Percentiles rank a stretch among this genome's conserved stretches.
These are phyloP conservation scores for Podaxis carcinomalis DNA, from an alignment of 768 basidiomycete species.

Conservation along the genomic window DNA sequence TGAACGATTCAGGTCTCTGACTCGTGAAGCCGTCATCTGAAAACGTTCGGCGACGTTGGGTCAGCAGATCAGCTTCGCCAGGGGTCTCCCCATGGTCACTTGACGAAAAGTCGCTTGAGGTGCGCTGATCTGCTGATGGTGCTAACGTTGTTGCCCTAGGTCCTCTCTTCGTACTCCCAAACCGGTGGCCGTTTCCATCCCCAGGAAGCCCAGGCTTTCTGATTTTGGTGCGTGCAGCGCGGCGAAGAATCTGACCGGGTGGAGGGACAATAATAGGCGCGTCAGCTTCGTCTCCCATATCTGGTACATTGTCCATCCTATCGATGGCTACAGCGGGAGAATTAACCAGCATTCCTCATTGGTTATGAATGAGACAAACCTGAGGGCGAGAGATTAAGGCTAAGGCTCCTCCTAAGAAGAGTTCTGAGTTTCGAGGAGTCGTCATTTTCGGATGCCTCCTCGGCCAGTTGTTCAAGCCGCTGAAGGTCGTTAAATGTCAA, in stretches of 20 bases:
- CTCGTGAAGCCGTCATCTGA: conserved; percentile 41
- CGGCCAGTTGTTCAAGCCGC: conserved; percentile 87
- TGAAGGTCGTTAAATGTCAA: conserved; percentile 94
- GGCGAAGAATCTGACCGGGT: conserved; percentile 84
- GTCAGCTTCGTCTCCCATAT: conserved; percentile 77
- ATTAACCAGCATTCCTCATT: conserved; percentile 10
- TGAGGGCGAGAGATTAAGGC: conserved; percentile 80
- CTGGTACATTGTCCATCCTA: conserved; percentile 62
- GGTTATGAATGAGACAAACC: conserved; percentile 48
- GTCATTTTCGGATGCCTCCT: conserved; percentile 79
- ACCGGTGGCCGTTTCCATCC: conserved; percentile 82
- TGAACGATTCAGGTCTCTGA: conserved; percentile 67
- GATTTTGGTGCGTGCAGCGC: conserved; percentile 93
- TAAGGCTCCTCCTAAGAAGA: conserved; percentile 80
- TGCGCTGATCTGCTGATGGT: conserved; percentile 40
- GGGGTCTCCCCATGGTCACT: conserved; percentile 62
- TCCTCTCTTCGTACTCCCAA: conserved; percentile 47
- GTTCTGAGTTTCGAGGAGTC: conserved; percentile 79
- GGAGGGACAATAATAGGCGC: conserved; percentile 88
- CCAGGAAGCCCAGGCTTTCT: conserved; percentile 76
- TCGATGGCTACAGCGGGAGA: conserved; percentile 47
- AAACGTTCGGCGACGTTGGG: conserved; percentile 35
- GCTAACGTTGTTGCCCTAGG: conserved; percentile 24
- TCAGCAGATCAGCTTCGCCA: conserved; percentile 18
- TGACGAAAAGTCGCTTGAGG: conserved; percentile 69